Conservation (phyloP, 1,284 basidiomycete genomes). For the Bjerkandera adusta region DNA sequence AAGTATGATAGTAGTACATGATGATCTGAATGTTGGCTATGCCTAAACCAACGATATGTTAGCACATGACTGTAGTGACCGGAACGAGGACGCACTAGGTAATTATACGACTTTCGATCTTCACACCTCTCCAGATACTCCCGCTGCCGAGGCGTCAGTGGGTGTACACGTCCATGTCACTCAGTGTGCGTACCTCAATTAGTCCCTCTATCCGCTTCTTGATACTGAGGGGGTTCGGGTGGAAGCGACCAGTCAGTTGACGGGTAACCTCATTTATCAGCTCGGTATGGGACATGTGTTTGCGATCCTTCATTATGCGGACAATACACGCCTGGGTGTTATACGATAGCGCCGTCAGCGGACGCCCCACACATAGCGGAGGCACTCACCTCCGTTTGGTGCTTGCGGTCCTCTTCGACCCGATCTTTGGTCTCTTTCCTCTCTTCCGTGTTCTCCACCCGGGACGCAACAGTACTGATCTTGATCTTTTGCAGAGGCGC, state of each 20-base stretch:
- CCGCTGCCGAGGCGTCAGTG: constrained; percentile 42
- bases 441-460: constrained; percentile 86
- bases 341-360: constrained; percentile 1
- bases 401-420: constrained; percentile 90
- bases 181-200: constrained; percentile 73
- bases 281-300: constrained; percentile 87
- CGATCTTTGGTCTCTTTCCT: constrained; percentile 88
- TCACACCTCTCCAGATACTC: constrained; percentile 80
- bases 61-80: no score
- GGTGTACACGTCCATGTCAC: background rate
- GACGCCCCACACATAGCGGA: constrained; percentile 1
- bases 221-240: constrained; percentile 81
- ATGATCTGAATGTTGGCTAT: no score
- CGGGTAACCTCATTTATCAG: constrained; percentile 89
- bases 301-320: constrained; percentile 96
- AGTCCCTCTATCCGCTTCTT: constrained; percentile 95
- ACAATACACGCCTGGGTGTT: constrained; percentile 90
- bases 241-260: constrained; percentile 84
- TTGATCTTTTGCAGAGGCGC: constrained; percentile 89
- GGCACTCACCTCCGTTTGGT: constrained; percentile 81
- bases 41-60: no score
- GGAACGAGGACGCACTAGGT: constrained; percentile 56
- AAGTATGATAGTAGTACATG: no score
- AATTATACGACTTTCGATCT: constrained; percentile 81
- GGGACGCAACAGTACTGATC: constrained; percentile 87